Evolutionary conservation across 1,139 yeast species (phyloP), one percentile per base, ranked within the genome.

Genomic region (Dujonia santamariae): DNA sequence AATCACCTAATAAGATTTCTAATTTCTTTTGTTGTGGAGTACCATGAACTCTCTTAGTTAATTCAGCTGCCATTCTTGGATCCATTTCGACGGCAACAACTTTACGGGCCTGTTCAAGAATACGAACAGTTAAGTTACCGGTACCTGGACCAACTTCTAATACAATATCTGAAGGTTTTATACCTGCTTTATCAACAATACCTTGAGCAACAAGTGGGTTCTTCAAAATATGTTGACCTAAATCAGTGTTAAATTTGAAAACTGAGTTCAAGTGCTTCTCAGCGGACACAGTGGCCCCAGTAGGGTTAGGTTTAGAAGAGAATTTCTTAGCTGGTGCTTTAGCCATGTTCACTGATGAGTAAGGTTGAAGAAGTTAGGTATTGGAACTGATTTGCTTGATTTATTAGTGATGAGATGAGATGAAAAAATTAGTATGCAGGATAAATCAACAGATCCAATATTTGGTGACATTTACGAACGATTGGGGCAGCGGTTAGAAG

Each of bases 141-240:
- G 99, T 92, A 77, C 99, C 99, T 1, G 99, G 98, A 52, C 99
- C 99, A 36, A 92, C 97, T 67, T 92, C 99, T 31, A 92, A 69
- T 3, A 92, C 97, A 6, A 79, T 78, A 53, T 92, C 99, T 28
- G 95, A 83, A 2, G 97, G 97, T 50, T 80, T 84, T 42, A 92
- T 83, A 28, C 78, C 85, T 2, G 98, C 97, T 54, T 94, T 94
- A 59, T 92, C 98, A 23, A 92, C 98, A 53, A 92, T 92, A 9
- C 97, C 97, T 58, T 92, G 97, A 3, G 98, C 97, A 21, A 94
- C 95, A 35, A 88, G 69, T 2, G 99, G 99, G 57, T 92, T 92
- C 54, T 92, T 92, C 54, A 92, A 72, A 48, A 92, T 88, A 70
- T 92, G 99, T 67, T 92, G 99, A 43, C 99, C 99, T 40, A 92